These are phyloP conservation scores for Eucalyptus paniculata DNA, from an alignment of 345 rosid species.

Conservation along the genomic window DNA sequence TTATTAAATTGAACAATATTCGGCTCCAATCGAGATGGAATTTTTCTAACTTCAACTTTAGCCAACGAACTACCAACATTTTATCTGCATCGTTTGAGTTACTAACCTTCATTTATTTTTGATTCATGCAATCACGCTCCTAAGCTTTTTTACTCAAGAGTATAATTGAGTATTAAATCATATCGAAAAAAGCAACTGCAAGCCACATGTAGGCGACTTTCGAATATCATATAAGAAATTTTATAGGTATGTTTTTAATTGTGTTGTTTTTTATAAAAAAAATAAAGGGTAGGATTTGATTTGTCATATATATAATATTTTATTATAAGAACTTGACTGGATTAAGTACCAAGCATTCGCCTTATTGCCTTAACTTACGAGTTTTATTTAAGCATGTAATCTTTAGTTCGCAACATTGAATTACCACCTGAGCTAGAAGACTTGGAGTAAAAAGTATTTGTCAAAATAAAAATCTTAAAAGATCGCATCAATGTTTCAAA, in stretches of 20 bases:
- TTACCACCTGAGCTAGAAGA: neutral
- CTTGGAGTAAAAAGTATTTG: neutral
- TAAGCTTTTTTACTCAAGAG: neutral
- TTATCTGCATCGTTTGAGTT: neutral
- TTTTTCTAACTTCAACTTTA: neutral
- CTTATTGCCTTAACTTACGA: neutral
- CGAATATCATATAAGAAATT: neutral
- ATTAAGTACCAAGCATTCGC: neutral
- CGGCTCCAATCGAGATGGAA: neutral
- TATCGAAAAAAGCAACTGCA: neutral
- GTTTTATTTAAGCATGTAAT: neutral
- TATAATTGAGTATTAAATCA: neutral
- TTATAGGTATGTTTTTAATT: neutral
- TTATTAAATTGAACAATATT: neutral
- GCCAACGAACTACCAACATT: neutral
- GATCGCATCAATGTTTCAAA: neutral
- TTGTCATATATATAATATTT: neutral
- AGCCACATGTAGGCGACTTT: neutral
- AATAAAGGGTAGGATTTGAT: neutral
- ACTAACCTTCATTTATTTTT: neutral
- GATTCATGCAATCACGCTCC: neutral
- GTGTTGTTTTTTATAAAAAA: too few relatives aligned
- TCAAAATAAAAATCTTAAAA: neutral
- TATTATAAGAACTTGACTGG: accelerated
- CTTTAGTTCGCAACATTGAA: neutral